Evolutionary conservation across 345 rosid species (phyloP).

Genomic region (Anastatica hierochuntica): DNA sequence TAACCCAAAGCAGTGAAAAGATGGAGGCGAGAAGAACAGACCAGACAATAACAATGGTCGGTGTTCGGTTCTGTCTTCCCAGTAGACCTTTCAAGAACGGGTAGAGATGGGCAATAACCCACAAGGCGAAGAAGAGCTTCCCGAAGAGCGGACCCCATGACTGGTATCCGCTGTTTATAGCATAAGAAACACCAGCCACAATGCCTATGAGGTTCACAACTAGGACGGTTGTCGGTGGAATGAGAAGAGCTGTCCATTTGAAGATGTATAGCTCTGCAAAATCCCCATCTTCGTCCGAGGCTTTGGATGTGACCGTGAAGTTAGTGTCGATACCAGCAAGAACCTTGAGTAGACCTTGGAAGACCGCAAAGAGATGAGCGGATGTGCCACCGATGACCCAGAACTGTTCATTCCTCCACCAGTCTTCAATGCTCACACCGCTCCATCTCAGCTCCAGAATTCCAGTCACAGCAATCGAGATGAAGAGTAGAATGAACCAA

Average conservation of each 20-base stretch:
- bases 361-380: slow-evolving; percentile 88
- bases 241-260: slow-evolving; percentile 95
- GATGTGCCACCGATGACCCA: slow-evolving; percentile 98
- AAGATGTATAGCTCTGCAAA: slow-evolving; percentile 86
- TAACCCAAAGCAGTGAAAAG: slow-evolving; percentile 88
- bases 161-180: slow-evolving; percentile 87
- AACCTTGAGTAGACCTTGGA: slow-evolving; percentile 89
- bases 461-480: slow-evolving; percentile 57
- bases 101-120: slow-evolving; percentile 90
- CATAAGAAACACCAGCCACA: slow-evolving; percentile 78
- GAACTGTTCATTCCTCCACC: slow-evolving; percentile 99
- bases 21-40: slow-evolving; percentile 84
- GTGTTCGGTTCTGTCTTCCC: slow-evolving; percentile 90
- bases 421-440: slow-evolving; percentile 76
- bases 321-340: slow-evolving; percentile 92
- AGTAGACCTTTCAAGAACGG: slow-evolving; percentile 90
- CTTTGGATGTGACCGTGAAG: slow-evolving; percentile 95
- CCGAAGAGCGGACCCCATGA: slow-evolving; percentile 96
- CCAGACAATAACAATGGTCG: slow-evolving; percentile 92
- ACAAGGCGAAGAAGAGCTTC: slow-evolving; percentile 80
- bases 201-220: slow-evolving; percentile 69
- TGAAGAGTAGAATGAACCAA: slow-evolving; percentile 71
- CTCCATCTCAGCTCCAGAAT: slow-evolving; percentile 93
- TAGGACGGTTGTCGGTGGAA: slow-evolving; percentile 88
- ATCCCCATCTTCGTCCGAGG: slow-evolving; percentile 83